Evolutionary conservation across 495 filamentous ascomycete species (phyloP), one percentile per base, ranked within the genome.

Genomic region (Penicillium dipodomyicola): DNA sequence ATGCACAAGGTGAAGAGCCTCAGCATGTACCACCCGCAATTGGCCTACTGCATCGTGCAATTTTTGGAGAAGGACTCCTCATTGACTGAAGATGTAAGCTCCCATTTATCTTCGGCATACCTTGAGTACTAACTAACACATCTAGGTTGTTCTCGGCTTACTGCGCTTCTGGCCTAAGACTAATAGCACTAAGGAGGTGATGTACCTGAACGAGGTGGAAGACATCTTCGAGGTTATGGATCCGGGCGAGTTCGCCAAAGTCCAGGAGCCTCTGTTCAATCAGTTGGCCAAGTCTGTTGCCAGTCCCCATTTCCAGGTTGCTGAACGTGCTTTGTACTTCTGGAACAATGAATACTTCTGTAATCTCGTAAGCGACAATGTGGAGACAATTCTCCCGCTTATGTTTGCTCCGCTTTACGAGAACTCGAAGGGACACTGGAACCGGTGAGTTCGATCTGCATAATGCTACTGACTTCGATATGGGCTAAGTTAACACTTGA

Each of bases 261-360:
- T 99, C 30, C 94, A 99, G 73, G 94, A 96, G 61, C 92, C 92
- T 17, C 77, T 99, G 40, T 99, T 99, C 79, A 87, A 94, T 60
- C 94, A 99, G 68, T 80, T 99, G 51, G 93, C 94, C 23, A 97
- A 97, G 72, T 97, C 93, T 19, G 94, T 99, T 35, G 94, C 94
- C 22, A 97, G 95, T 62, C 94, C 94, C 19, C 94, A 99, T 76
- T 99, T 99, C 77, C 94, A 99, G 83, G 94, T 98, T 42, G 94
- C 94, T 32, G 94, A 99, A 70, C 84, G 94, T 61, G 94, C 95
- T 2, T 84, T 99, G 23, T 99, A 99, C 76, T 99, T 97, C 79
- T 99, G 94, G 94, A 99, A 99, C 74, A 99, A 99, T 68, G 94
- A 99, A 69, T 99, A 99, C 65, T 99, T 99, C 78, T 99, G 94